These are phyloP conservation scores for Globisporangium splendens DNA, from an alignment of 352 stramenopile genomes.

Conservation along the genomic window DNA sequence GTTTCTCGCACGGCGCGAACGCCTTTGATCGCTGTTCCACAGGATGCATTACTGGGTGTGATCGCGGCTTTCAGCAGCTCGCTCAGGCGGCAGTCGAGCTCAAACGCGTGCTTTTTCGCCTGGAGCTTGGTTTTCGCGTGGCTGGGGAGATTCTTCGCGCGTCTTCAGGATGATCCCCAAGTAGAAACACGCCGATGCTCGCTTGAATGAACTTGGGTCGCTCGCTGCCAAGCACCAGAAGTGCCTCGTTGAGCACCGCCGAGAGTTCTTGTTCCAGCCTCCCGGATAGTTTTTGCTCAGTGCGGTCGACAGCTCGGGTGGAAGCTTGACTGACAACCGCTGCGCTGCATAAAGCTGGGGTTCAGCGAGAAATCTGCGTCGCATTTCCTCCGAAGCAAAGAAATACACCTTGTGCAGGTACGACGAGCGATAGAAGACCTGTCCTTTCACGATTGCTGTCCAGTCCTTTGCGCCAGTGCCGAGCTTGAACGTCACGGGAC, in stretches of 20 bases:
- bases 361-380: slow-evolving; percentile 41
- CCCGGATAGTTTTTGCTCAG: slow-evolving; percentile 47
- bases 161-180: slow-evolving; percentile 57
- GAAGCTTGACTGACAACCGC: slow-evolving; percentile 59
- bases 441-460: slow-evolving; percentile 46
- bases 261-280: slow-evolving; percentile 63
- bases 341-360: slow-evolving; percentile 38
- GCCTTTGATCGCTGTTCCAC: slow-evolving; percentile 45
- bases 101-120: slow-evolving; percentile 30
- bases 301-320: slow-evolving; percentile 34
- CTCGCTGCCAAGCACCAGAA: slow-evolving; percentile 46
- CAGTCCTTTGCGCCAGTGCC: slow-evolving; percentile 33
- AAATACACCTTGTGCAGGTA: slow-evolving; percentile 60
- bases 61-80: slow-evolving; percentile 35
- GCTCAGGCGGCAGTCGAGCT: slow-evolving; percentile 51
- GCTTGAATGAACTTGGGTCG: slow-evolving; percentile 60
- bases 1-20: slow-evolving; percentile 40
- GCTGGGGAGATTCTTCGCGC: slow-evolving; percentile 19
- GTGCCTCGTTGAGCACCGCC: slow-evolving; percentile 52
- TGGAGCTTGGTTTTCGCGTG: slow-evolving; percentile 21
- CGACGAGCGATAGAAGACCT: slow-evolving; percentile 56
- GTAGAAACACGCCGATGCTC: slow-evolving; percentile 51
- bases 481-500: slow-evolving; percentile 57
- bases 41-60: slow-evolving; percentile 36
- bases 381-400: slow-evolving; percentile 47